phyloP scores from a whole-genome alignment of 495 filamentous ascomycete species.

The Penicillium bovifimosum region DNA sequence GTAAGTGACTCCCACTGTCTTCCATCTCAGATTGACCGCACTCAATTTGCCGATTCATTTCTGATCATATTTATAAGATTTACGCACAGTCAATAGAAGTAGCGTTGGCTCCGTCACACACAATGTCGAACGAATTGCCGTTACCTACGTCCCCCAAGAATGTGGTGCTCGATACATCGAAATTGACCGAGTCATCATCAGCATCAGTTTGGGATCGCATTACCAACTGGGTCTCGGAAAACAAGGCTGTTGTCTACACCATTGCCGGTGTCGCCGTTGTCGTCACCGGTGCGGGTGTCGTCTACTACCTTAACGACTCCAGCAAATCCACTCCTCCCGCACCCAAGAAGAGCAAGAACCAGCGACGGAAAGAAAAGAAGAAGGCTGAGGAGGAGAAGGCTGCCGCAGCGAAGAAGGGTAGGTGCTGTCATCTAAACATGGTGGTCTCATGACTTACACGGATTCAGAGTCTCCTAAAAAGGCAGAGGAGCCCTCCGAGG shows the following conservation, averaged over 20 bases:
- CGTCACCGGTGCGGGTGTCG: constrained; percentile 79
- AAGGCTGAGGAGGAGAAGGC: constrained; percentile 66
- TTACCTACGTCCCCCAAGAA: constrained; percentile 36
- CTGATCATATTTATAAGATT: constrained; percentile 3
- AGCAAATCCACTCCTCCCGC: constrained; percentile 29
- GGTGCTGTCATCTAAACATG: constrained; percentile 10
- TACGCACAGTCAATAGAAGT: constrained; percentile 9
- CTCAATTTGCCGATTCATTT: neutral
- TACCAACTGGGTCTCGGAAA: constrained; percentile 87
- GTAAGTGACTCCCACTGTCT: constrained; percentile 11
- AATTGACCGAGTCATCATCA: constrained; percentile 44
- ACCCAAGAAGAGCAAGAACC: constrained; percentile 57
- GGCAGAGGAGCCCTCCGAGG: constrained; percentile 63
- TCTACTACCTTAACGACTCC: constrained; percentile 72
- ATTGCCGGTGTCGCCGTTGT: constrained; percentile 91
- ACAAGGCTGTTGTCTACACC: constrained; percentile 93
- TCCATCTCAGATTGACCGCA: neutral
- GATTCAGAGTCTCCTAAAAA: constrained; percentile 40
- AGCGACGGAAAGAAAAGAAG: constrained; percentile 55
- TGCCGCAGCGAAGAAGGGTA: constrained; percentile 40
- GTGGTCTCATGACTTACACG: constrained; percentile 22
- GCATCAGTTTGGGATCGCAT: constrained; percentile 83
- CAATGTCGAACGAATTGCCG: constrained; percentile 40
- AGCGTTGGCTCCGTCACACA: constrained; percentile 25
- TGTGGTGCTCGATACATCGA: constrained; percentile 47